Evolutionary conservation across 495 filamentous ascomycete genomes (phyloP), one percentile per base, ranked within the genome.

Genomic region (Chaetomidium leptoderma): DNA sequence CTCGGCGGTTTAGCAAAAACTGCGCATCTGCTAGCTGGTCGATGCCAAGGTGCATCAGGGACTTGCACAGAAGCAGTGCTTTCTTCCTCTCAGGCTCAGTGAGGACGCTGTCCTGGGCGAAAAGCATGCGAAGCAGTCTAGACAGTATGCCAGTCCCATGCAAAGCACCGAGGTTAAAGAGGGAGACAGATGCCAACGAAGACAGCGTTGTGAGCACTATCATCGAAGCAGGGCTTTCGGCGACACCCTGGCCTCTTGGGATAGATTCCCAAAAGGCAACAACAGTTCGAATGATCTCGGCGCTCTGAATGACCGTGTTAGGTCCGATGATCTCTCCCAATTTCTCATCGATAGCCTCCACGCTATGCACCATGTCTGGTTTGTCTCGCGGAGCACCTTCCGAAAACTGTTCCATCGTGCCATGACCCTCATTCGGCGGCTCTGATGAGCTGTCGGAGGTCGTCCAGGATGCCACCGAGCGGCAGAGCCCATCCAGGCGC

Each of bases 141-240:
- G 83, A 87, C 27, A 96, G 70, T 50, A 91, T 80, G 7, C 87
- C 87, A 21, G 90, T 90, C 46, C 82, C 76, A 73, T 96, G 91
- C 47, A 96, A 72, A 50, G 85, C 84, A 51, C 84, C 79, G 40
- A 90, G 74, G 70, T 96, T 97, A 69, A 82, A 80, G 52, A 83
- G 81, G 13, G 89, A 95, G 35, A 82, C 70, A 16, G 72, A 74
- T 26, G 74, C 73, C 36, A 83, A 76, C 40, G 77, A 75, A 6
- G 70, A 62, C 27, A 88, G 66, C 0, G 82, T 72, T 46, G 80
- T 72, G 37, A 88, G 72, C 17, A 87, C 78, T 24, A 84, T 76
- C 53, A 86, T 67, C n/a, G 85, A 82, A 13, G 79, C 76, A 16
- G 74, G 73, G 64, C 72, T 74, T 65, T 78, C 58, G 53, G 76